These are phyloP conservation scores for Phoma sp. DNA, from an alignment of 2,329 filamentous ascomycete species.

Conservation along the genomic window DNA sequence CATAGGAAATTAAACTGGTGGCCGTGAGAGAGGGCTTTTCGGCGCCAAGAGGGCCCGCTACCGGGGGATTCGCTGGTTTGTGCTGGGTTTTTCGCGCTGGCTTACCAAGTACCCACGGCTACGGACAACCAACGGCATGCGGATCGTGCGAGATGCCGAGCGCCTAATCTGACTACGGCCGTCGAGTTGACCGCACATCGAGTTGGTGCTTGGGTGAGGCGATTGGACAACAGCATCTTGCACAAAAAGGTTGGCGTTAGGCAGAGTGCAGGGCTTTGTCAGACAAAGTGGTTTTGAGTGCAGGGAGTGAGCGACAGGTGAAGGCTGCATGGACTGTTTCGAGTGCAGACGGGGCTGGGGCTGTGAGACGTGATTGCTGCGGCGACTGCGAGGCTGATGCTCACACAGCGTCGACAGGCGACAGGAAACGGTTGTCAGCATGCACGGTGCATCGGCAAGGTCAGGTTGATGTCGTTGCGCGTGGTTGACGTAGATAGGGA, in stretches of 20 bases:
- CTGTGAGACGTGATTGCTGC: constrained; percentile 29
- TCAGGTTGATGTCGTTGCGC: not conserved
- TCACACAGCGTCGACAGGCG: constrained; percentile 9
- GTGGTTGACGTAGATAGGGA: constrained; percentile 13
- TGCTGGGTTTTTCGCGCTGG: not conserved
- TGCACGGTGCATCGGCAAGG: not conserved
- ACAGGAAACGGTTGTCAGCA: constrained; percentile 9
- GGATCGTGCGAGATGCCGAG: constrained; percentile 33
- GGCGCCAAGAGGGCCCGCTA: constrained; percentile 4
- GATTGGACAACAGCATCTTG: constrained; percentile 18
- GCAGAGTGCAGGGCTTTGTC: constrained; percentile 5
- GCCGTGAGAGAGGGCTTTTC: constrained; percentile 7
- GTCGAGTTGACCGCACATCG: constrained; percentile 11
- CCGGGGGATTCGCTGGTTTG: not conserved
- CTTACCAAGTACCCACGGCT: not conserved
- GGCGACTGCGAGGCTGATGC: constrained; percentile 26
- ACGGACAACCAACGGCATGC: constrained; percentile 14
- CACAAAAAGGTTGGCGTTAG: not conserved
- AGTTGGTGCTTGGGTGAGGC: not conserved
- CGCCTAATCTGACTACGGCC: constrained; percentile 25
- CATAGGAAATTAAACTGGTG: constrained; percentile 11
- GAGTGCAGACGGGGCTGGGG: constrained; percentile 15
- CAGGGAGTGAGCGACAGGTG: constrained; percentile 1
- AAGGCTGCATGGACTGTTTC: constrained; percentile 6
- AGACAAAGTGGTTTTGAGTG: constrained; percentile 10